Evolutionary conservation across 192 early-diverging fungal genomes (phyloP).

Genomic region (Coemansia nantahalensis): DNA sequence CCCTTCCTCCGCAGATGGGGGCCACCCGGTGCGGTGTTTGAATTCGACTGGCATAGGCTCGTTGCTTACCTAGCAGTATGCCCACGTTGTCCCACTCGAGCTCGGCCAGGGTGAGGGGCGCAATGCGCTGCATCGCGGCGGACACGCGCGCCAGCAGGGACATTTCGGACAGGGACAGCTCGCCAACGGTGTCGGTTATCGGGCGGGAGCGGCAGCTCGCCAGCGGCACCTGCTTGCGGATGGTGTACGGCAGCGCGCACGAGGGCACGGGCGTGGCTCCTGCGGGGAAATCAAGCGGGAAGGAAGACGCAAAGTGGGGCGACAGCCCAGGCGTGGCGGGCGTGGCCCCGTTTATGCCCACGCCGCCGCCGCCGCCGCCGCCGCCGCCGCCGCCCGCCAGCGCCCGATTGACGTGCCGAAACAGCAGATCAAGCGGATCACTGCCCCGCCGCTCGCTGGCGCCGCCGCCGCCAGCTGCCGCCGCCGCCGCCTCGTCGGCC

Average conservation of each 20-base stretch:
- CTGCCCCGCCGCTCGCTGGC: constrained; percentile 2
- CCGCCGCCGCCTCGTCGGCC: constrained; percentile 17
- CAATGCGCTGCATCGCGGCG: constrained; percentile 74
- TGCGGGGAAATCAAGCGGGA: background rate
- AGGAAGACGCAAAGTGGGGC: background rate
- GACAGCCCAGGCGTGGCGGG: no score
- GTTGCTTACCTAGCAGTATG: constrained; percentile 60
- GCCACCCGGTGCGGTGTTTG: no score
- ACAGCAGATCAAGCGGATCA: constrained; percentile 26
- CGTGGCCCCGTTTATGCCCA: background rate
- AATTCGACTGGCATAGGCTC: no score
- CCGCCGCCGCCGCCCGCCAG: constrained; percentile 9
- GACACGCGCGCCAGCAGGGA: constrained; percentile 43
- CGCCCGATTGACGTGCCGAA: constrained; percentile 20
- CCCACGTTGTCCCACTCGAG: constrained; percentile 92
- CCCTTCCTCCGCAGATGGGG: no score
- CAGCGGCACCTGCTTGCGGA: constrained; percentile 33
- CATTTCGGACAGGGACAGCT: constrained; percentile 27
- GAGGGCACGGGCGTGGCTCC: constrained; percentile 2
- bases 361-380: background rate
- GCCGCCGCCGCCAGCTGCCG: no score
- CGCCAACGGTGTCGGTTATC: constrained; percentile 13
- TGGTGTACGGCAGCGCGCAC: constrained; percentile 27
- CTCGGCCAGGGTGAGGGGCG: constrained; percentile 79
- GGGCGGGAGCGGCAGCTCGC: constrained; percentile 3